Evolutionary conservation across 148 eudicot genomes (phyloP), one percentile per base, ranked within the genome.

Genomic region (Nyssa sinensis): DNA sequence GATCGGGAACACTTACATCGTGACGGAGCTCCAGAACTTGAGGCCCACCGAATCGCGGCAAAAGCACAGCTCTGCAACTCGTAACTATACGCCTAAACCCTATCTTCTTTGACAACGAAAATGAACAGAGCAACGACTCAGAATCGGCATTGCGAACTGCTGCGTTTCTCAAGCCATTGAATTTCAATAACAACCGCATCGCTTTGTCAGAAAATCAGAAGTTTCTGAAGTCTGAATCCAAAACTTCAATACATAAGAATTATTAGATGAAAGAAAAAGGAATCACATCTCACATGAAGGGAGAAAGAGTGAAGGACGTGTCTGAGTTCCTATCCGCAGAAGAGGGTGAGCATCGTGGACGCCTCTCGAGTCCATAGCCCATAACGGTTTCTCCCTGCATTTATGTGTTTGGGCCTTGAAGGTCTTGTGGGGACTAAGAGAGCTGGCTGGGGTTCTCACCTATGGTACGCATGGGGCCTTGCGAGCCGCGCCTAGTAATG

Each of bases 1-100:
- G 89, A 87, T 88, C 86, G 72, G 98, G 98, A 14, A 95, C 89
- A 28, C 9, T 27, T 12, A 83, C 96, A 76, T 88, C 51, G 28
- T 90, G 86, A 21, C 88, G 87, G 39, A 92, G 71, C 76, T 92
- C 84, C 7, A 94, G 86, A 44, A 86, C 96, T 10, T 90, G 91
- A 24, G 98, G 84, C 10, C 97, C 98, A 10, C 98, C 98, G 79
- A 90, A 94, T 23, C 88, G 90, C 2, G 89, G 92, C 84, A 94
- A 53, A 51, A 94, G 64, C 64, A 92, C 97, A 11, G 96, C 97
- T 84, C 93, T 86, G 71, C 97, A 90, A 57, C 79, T 84, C 30
- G 90, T 90, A 19, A 84, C 96, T 21, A 89, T 35, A 57, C 74
- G 74, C 75, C 95, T 83, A 62, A 84, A 83, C 74, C 86, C 85